These are phyloP conservation scores for Silene uniflora DNA, from an alignment of 148 eudicot genomes.

Conservation along the genomic window DNA sequence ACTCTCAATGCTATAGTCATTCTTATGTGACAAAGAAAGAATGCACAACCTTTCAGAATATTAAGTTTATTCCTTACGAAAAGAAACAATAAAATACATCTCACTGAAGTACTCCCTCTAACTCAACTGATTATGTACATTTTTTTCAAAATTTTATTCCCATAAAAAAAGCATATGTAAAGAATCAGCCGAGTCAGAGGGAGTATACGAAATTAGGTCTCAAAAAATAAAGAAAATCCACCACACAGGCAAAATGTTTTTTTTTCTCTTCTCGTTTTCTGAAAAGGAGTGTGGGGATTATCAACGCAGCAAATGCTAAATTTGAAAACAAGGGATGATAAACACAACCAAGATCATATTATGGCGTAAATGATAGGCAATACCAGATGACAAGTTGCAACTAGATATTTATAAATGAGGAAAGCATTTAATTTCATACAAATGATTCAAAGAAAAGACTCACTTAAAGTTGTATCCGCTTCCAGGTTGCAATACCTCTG, in stretches of 20 bases:
- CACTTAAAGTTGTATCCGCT: slow-evolving; percentile 97
- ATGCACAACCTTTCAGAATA: neutral
- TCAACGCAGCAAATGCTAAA: neutral
- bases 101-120: no score
- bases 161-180: no score
- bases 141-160: no score
- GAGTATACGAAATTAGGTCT: no score
- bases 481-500: slow-evolving; percentile 96
- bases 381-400: neutral
- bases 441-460: slow-evolving; percentile 23
- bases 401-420: neutral
- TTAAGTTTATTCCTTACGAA: neutral
- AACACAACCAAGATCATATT: neutral
- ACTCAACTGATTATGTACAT: no score
- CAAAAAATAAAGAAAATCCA: neutral
- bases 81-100: neutral
- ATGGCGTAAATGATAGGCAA: neutral
- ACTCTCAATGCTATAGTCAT: neutral
- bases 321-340: neutral
- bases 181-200: no score
- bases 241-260: neutral
- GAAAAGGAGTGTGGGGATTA: no score
- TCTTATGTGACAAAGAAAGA: neutral
- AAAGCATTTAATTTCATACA: neutral
- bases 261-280: neutral